Evolutionary conservation across 305 asterid species (phyloP), one percentile per base, ranked within the genome.

Genomic region (Fraxinus xanthoxyloides): DNA sequence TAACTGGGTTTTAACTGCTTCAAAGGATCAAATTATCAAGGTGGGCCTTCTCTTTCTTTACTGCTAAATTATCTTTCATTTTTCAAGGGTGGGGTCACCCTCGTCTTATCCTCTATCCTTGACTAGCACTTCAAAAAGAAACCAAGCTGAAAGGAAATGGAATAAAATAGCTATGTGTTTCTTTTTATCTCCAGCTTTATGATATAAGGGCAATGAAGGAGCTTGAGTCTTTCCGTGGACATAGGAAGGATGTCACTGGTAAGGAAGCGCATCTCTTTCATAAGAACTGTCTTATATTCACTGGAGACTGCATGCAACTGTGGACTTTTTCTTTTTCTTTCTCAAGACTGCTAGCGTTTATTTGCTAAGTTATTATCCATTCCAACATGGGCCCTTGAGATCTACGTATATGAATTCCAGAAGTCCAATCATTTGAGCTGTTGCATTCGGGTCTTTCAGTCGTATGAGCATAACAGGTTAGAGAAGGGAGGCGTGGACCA

Each of bases 201-300:
- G 99, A 96, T 86, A 94, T 96, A 89, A 93, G 99, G 90, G 93
- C 98, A 38, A 96, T 96, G 99, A 96, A 94, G 92, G 99, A 96
- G 91, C 97, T 96, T 36, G 95, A 94, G 85, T 91, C 98, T 78
- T 96, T 96, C 80, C 98, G 98, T 48, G 99, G 99, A 84, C 99
- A 96, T 86, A 88, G 85, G 82, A 96, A 94, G 90, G 99, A 96
- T 82, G 98, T 96, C 75, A 96, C 98, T 77, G 90, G 99, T 95
- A 90, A 79, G 86, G 15, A 72, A 65, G n/a, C 81, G 80, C 72
- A 72, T 63, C 70, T 81, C 70, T 82, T 59, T 75, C 77, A 51
- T 82, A 75, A 51, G 61, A 48, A 70, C 67, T 36, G 74, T 85
- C 77, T 80, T 40, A 56, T 56, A 73, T 36, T 81, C 34, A 67